Evolutionary conservation across 371 early-diverging fungal species (phyloP).

Genomic region (Amoeboaphelidium protococcarum): DNA sequence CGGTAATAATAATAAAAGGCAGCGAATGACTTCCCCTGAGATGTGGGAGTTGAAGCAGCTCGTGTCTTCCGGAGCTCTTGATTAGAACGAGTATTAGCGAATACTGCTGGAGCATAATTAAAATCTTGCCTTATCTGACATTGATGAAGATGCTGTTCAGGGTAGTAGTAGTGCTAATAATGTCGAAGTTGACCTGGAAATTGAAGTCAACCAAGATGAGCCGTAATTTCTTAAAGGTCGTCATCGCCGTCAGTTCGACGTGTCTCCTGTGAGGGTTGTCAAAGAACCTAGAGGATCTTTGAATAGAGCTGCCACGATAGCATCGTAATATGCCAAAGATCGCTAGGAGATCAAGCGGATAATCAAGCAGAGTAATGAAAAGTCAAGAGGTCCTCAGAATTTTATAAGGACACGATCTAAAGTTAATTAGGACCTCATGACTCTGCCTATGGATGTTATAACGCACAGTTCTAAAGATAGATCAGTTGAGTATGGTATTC

Average conservation of each 20-base stretch:
- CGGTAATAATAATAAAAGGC: slow-evolving; percentile 39
- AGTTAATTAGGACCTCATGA: no score
- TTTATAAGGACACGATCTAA: no score
- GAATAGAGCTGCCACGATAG: slow-evolving; percentile 78
- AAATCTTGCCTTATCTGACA: no score
- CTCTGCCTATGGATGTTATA: no score
- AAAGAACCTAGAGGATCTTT: slow-evolving; percentile 88
- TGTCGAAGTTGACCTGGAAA: slow-evolving; percentile 77
- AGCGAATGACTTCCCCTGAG: slow-evolving; percentile 84
- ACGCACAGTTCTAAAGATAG: no score
- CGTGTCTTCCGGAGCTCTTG: slow-evolving; percentile 71
- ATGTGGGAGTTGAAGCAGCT: slow-evolving; percentile 89
- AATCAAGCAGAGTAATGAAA: no score
- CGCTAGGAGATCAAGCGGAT: slow-evolving; percentile 44
- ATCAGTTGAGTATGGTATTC: slow-evolving; percentile 74
- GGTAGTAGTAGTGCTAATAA: slow-evolving; percentile 42
- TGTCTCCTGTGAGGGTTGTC: slow-evolving; percentile 84
- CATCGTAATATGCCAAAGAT: slow-evolving; percentile 75
- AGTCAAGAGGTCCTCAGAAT: no score
- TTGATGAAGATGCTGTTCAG: slow-evolving; percentile 46
- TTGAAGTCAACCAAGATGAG: slow-evolving; percentile 83
- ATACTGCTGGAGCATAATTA: no score
- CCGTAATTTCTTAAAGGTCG: slow-evolving; percentile 82
- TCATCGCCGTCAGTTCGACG: slow-evolving; percentile 45
- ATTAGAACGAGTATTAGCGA: slow-evolving; percentile 60